phyloP scores from a whole-genome alignment of 2,329 filamentous ascomycete species.

The Graphiopsis chlorocephala region DNA sequence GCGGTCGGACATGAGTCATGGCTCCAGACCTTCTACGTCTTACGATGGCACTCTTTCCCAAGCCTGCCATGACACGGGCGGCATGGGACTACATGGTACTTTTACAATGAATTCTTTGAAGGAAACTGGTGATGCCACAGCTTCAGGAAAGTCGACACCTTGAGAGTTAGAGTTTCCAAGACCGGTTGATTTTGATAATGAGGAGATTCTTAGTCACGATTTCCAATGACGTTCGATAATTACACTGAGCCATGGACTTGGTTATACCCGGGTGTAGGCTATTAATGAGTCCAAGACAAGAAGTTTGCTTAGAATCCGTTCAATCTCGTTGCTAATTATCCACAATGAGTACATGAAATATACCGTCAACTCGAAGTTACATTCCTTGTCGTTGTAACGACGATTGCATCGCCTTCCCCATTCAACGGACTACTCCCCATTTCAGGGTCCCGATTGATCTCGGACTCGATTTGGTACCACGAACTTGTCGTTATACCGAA shows the following conservation, averaged over 20 bases:
- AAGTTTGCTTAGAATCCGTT: too few species aligned
- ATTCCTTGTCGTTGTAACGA: neutral
- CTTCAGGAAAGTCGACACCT: neutral
- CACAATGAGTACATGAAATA: neutral
- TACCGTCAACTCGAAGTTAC: neutral
- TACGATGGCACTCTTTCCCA: neutral
- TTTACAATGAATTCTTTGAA: neutral
- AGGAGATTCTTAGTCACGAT: too few species aligned
- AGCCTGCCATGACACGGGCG: neutral
- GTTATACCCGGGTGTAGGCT: neutral
- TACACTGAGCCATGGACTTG: too few species aligned
- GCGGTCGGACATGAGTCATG: neutral
- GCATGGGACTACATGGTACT: neutral
- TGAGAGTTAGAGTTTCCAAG: neutral
- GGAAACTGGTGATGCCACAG: neutral
- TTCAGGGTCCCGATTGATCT: neutral
- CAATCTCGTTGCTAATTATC: too few species aligned
- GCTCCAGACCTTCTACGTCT: neutral
- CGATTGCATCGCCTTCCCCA: neutral
- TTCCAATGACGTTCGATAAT: too few species aligned
- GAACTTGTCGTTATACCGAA: neutral
- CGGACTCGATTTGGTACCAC: neutral
- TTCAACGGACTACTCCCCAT: neutral
- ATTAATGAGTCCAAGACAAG: too few species aligned
- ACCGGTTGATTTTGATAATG: too few species aligned